phyloP scores from a whole-genome alignment of 106 monocot species.

The Chionographis japonica region DNA sequence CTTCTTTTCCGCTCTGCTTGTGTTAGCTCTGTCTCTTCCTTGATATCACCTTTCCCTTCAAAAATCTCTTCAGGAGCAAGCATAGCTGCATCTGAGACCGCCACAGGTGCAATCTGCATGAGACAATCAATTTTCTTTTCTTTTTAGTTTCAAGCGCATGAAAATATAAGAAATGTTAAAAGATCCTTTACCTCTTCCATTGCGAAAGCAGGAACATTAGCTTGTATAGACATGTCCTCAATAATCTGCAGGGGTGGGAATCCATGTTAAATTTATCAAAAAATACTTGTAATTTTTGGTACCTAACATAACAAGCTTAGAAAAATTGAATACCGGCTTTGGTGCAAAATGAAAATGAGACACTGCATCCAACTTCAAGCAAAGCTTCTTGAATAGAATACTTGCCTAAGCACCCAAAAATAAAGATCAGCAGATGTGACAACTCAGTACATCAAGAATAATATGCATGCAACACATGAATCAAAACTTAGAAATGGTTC shows the following conservation, averaged over 20 bases:
- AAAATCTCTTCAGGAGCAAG: constrained; percentile 98
- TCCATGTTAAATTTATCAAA: background rate
- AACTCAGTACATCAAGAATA: too few species aligned
- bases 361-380: constrained; percentile 86
- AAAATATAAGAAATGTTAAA: constrained; percentile 5
- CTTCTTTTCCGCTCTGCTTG: constrained; percentile 75
- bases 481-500: too few species aligned
- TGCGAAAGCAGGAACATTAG: constrained; percentile 90
- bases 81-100: constrained; percentile 92
- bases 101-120: constrained; percentile 81
- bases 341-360: constrained; percentile 97
- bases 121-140: background rate
- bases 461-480: too few species aligned
- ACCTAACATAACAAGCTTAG: background rate
- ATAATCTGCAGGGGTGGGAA: constrained; percentile 52
- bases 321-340: constrained; percentile 64
- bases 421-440: background rate
- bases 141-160: background rate
- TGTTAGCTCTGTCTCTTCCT: constrained; percentile 76
- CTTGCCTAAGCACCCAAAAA: constrained; percentile 46
- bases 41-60: constrained; percentile 87
- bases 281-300: background rate
- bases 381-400: constrained; percentile 74
- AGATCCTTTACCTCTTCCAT: constrained; percentile 84
- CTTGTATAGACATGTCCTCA: constrained; percentile 90